phyloP scores from a whole-genome alignment of 176 grass and related monocot species.

The Typha latifolia region DNA sequence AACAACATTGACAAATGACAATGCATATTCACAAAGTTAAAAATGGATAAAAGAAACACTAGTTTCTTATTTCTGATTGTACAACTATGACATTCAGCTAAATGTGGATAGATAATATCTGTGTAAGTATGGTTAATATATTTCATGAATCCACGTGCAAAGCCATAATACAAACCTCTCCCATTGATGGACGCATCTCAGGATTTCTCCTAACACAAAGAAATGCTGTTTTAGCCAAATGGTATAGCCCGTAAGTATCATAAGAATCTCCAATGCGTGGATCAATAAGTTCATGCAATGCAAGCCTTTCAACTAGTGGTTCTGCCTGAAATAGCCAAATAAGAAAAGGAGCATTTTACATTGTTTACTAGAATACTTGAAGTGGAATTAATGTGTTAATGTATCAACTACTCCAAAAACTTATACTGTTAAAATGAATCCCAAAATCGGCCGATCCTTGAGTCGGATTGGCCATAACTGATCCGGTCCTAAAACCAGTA shows the following conservation, averaged over 20 bases:
- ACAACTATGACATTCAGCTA: no score
- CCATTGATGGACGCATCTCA: constrained; percentile 55
- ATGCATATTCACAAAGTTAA: no score
- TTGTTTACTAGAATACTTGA: not conserved
- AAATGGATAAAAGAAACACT: no score
- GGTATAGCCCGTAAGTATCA: constrained; percentile 45
- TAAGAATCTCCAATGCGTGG: constrained; percentile 43
- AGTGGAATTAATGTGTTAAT: not conserved
- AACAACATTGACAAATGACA: no score
- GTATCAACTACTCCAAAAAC: no score
- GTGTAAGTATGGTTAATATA: no score
- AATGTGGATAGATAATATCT: no score
- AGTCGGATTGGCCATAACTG: no score
- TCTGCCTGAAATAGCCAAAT: constrained; percentile 33
- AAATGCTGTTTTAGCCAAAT: constrained; percentile 49
- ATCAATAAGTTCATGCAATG: constrained; percentile 56
- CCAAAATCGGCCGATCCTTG: no score
- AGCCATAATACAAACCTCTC: constrained; percentile 36
- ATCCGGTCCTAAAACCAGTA: no score
- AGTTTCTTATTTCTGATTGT: no score
- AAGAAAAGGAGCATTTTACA: not conserved
- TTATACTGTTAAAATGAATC: no score
- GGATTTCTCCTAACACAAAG: constrained; percentile 61
- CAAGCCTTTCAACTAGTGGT: constrained; percentile 50
- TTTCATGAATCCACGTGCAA: not conserved